Base-by-base conservation (phyloP, 2,329 filamentous ascomycete genomes). In the Phialophora chinensis region DNA sequence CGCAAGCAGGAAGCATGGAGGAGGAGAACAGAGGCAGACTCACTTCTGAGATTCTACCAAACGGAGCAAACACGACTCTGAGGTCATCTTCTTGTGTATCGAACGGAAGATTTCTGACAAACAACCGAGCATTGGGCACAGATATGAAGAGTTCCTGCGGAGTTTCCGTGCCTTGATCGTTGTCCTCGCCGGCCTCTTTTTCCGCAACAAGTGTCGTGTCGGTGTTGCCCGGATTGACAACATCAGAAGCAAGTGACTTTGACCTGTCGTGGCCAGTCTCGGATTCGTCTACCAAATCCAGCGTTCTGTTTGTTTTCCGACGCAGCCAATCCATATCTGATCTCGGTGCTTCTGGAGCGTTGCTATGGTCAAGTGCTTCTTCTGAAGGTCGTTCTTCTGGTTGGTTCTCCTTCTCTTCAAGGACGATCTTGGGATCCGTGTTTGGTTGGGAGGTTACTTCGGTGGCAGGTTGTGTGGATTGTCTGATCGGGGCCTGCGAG, bases 321-420 rank as follows among this genome's bases (percentile, higher is more conserved):
- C 94, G 88, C 72, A 97, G 83, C 95, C 95, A 99, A 78, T 98
- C 93, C 67, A 90, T 88, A 79, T 97, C 93, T 25, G 90, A 89
- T 54, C 80, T 76, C 12, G 60, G 53, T n/a, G n/a, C 53, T 10
- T 52, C 49, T 23, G 49, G 33, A 25, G 25, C 55, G n/a, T 33
- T 23, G 2, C 2, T 35, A 17, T 44, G 25, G 42, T 64, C 58
- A 14, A 61, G 3, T 14, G 7, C n/a, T 8, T 58, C 29, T 47
- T 61, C 55, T 7, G 23, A 27, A 6, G 27, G 17, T 7, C 35
- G 20, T 44, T 54, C 54, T 38, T 58, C 8, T 29, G 29, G 29
- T 8, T 31, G 27, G 42, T 25, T 27, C 3, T 68, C 69, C 57
- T 69, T 63, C 23, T 64, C 44, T 59, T 55, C 42, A 56, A 25